Evolutionary conservation across 2,329 filamentous ascomycete species (phyloP), one percentile per base, ranked within the genome.

Genomic region (Phialemonium atrogriseum): DNA sequence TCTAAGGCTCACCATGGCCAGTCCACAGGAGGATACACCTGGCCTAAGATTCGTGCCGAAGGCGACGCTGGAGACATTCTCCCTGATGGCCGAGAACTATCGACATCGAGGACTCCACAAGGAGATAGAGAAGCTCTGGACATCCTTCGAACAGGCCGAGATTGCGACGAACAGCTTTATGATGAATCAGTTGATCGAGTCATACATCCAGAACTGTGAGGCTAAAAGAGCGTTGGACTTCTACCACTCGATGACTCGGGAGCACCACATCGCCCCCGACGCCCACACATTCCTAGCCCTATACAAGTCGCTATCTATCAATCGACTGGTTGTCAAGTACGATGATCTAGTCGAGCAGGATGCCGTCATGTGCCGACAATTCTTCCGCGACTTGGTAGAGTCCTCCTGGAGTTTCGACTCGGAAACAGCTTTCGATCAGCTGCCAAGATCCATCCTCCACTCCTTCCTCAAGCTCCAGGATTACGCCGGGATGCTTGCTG

Each of bases 11-110:
- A 25, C 20, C 15, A 20, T 44, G 15, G 42, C 46, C 4, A 41
- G 39, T 20, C 36, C 25, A 13, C 26, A 38, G 24, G 28, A 37
- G 8, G 33, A 34, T 8, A 30, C 54, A 22, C 38, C 51, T 25
- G 43, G 52, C 30, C 44, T 58, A 31, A 38, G 46, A 34, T 44
- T 55, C 41, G 41, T 67, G 36, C 80, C 68, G 1, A 60, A 66
- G 27, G 84, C 83, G 3, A 86, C 71, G 4, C 67, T 82, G 24
- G 84, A 91, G 55, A 91, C 84, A 0, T 89, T 89, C 49, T 79
- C 73, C 4, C 66, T 91, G 10, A 62, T 91, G 19, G 72, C 85
- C 2, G 70, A 83, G 37, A 76, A 84, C 49, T 89, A 86, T 48
- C 73, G 73, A 30, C 62, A 74, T 25, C 72, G 78, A 12, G 64